Percentiles rank a stretch among this genome's conserved stretches.
Evolutionary conservation across 306 rosid genomes (phyloP).

Genomic region (Pterocarpus santalinus): DNA sequence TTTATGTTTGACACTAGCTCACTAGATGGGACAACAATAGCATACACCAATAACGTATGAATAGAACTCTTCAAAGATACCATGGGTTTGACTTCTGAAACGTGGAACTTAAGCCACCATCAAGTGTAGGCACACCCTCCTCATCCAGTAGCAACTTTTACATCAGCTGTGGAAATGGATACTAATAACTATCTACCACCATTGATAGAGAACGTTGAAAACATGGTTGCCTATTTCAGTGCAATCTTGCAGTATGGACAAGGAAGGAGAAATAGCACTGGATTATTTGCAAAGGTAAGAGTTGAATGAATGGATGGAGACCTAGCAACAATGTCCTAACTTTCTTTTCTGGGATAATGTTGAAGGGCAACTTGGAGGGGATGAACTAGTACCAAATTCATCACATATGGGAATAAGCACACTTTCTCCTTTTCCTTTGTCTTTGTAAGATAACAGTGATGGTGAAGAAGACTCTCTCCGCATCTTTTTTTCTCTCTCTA

Average conservation of each 20-base stretch:
- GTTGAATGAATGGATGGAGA: conserved; percentile 74
- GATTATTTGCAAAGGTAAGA: conserved; percentile 72
- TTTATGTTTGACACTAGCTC: conserved; percentile 81
- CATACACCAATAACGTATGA: conserved; percentile 21
- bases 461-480: conserved; percentile 37
- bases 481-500: conserved; percentile 18
- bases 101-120: conserved; percentile 73
- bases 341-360: conserved; percentile 84
- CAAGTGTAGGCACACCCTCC: conserved; percentile 48
- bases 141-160: conserved; percentile 29
- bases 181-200: conserved; percentile 71
- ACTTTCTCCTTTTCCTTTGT: conserved; percentile 69
- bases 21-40: conserved; percentile 43
- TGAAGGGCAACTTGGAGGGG: conserved; percentile 63
- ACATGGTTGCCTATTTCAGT: conserved; percentile 53
- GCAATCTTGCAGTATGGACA: conserved; percentile 55
- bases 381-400: conserved; percentile 55
- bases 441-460: conserved; percentile 56
- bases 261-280: conserved; percentile 63
- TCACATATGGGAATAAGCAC: conserved; percentile 57
- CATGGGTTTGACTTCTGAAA: conserved; percentile 54
- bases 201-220: conserved; percentile 71
- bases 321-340: conserved; percentile 75
- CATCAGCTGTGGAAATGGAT: conserved; percentile 52
- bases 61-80: conserved; percentile 60